These are phyloP conservation scores for Phytopythium ostracodes DNA, from an alignment of 352 stramenopile genomes.

Conservation along the genomic window DNA sequence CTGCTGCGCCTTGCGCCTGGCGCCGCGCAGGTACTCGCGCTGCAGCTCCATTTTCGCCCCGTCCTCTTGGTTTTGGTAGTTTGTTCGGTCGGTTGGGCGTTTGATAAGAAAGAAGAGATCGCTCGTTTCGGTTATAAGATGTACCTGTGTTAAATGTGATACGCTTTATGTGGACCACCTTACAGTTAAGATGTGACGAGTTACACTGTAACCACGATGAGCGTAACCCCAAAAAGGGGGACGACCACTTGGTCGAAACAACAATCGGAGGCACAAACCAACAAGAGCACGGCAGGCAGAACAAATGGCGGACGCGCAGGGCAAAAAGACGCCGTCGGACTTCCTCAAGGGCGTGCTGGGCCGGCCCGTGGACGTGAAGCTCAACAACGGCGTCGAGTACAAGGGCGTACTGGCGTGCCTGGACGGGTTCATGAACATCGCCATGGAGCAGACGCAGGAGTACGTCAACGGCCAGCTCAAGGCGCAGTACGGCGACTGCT, in stretches of 20 bases:
- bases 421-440: constrained; percentile 99
- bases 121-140: no score
- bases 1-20: constrained; percentile 44
- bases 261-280: no score
- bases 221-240: background rate
- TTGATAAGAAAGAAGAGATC: no score
- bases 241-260: background rate
- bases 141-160: no score
- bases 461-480: constrained; percentile 99
- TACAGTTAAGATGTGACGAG: no score
- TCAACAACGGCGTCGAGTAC: constrained; percentile 99
- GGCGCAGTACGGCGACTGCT: constrained; percentile 99
- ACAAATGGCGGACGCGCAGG: constrained; percentile 26
- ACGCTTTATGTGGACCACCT: background rate
- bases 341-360: constrained; percentile 94
- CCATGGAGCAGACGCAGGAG: constrained; percentile 99
- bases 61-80: constrained; percentile 1
- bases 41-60: constrained; percentile 32
- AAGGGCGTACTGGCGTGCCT: constrained; percentile 97
- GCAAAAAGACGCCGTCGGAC: constrained; percentile 89
- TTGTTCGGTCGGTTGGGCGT: background rate
- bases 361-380: constrained; percentile 96
- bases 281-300: constrained; percentile 24
- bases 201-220: background rate
- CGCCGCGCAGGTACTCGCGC: constrained; percentile 55